Percentiles rank a stretch among this genome's conserved stretches.
Evolutionary conservation across 2,329 filamentous ascomycete species (phyloP).

Genomic region (Immersiporthe knoxdaviesiana): DNA sequence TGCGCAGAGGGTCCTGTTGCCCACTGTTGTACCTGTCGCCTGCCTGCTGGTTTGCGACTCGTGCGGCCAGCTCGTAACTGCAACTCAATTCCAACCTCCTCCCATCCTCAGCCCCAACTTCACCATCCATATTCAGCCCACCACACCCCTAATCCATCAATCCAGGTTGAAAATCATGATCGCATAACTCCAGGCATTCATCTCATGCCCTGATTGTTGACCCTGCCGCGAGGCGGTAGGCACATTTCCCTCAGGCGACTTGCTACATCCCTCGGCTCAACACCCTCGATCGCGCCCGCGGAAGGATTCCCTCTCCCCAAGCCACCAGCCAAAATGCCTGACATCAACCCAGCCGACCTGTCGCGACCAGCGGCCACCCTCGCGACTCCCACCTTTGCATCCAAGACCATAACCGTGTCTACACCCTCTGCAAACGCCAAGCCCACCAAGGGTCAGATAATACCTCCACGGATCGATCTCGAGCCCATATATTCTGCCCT

Average conservation of each 20-base stretch:
- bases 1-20: not conserved
- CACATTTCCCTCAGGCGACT: conserved; percentile 52
- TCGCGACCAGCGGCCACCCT: conserved; percentile 63
- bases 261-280: conserved; percentile 20
- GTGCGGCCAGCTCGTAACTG: not conserved
- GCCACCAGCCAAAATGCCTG: conserved; percentile 55
- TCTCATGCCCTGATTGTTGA: conserved; percentile 50
- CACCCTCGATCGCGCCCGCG: conserved; percentile 31
- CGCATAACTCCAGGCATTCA: conserved; percentile 43
- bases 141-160: conserved; percentile 51
- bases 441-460: conserved; percentile 62
- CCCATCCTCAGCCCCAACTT: conserved; percentile 35
- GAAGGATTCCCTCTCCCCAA: conserved; percentile 20
- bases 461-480: conserved; percentile 68
- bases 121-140: conserved; percentile 46
- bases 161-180: conserved; percentile 45
- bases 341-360: conserved; percentile 71
- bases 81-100: conserved; percentile 32
- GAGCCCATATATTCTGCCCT: conserved; percentile 67
- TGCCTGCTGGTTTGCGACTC: not conserved
- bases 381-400: conserved; percentile 61
- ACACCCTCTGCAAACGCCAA: conserved; percentile 52
- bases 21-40: not conserved
- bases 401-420: conserved; percentile 60
- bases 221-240: conserved; percentile 49